Conservation (phyloP, 2,329 filamentous ascomycete genomes). For the Aspergillus floridensis region DNA sequence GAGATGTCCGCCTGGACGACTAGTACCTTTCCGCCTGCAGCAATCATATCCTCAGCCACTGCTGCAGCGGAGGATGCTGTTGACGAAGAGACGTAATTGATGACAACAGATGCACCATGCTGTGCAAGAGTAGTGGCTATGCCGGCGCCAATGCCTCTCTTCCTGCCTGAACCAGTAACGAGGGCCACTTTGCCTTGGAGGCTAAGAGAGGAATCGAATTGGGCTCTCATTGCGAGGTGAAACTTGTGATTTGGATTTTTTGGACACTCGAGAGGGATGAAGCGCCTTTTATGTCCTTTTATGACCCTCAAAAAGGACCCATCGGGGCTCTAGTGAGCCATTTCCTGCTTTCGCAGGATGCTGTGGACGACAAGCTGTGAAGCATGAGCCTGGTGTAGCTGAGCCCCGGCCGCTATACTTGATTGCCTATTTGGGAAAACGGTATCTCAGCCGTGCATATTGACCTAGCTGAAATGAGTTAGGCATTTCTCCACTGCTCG, state of each 20-base stretch:
- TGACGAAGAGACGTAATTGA: constrained; percentile 55
- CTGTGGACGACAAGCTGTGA: not conserved
- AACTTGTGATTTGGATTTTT: not conserved
- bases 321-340: not conserved
- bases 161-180: constrained; percentile 39
- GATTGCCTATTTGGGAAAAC: constrained; percentile 3
- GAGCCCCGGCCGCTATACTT: too few species aligned
- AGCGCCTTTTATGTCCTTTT: not conserved
- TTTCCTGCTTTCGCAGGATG: not conserved
- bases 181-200: constrained; percentile 31
- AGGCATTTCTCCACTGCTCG: not conserved
- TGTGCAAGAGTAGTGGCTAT: constrained; percentile 65
- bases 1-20: constrained; percentile 14
- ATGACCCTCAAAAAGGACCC: not conserved
- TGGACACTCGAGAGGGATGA: not conserved
- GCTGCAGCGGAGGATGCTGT: constrained; percentile 8
- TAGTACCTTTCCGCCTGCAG: constrained; percentile 9
- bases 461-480: not conserved
- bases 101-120: constrained; percentile 63
- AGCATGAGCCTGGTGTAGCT: not conserved
- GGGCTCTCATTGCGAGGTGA: not conserved
- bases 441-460: not conserved
- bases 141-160: constrained; percentile 63
- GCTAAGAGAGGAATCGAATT: not conserved
- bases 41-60: constrained; percentile 8